These are phyloP conservation scores for Eucalyptus brandiana DNA, from an alignment of 345 rosid species.

Conservation along the genomic window DNA sequence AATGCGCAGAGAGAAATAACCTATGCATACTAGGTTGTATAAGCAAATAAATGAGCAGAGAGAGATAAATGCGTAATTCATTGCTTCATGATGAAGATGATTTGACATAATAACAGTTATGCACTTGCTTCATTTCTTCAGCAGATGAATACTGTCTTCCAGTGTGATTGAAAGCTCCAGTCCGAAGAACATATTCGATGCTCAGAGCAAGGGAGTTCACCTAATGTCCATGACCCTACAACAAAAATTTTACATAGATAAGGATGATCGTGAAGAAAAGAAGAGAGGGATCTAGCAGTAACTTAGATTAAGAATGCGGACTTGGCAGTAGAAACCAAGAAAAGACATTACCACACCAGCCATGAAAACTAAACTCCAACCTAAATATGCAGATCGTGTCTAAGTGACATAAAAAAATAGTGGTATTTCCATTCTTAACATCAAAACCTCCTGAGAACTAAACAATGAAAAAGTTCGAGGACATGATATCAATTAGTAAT, in stretches of 20 bases:
- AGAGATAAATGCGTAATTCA: not conserved
- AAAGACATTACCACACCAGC: not conserved
- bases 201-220: constrained; percentile 91
- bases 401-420: not conserved
- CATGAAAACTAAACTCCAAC: not conserved
- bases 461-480: not conserved
- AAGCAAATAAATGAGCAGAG: not conserved
- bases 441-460: not conserved
- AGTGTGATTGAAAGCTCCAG: constrained; percentile 94
- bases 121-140: constrained; percentile 81
- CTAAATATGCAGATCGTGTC: not conserved
- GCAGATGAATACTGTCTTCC: constrained; percentile 63
- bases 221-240: constrained; percentile 95
- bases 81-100: not conserved
- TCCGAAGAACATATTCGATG: constrained; percentile 82
- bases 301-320: not conserved
- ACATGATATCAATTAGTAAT: not conserved
- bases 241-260: not conserved
- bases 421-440: not conserved
- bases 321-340: not conserved
- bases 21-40: not conserved
- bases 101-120: not conserved
- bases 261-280: not conserved
- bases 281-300: not conserved
- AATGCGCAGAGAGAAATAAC: not conserved